A percentile compares a stretch with the other conserved stretches of the same genome.
phyloP scores from a whole-genome alignment of 148 eudicot species.

The Persicaria maculosa region DNA sequence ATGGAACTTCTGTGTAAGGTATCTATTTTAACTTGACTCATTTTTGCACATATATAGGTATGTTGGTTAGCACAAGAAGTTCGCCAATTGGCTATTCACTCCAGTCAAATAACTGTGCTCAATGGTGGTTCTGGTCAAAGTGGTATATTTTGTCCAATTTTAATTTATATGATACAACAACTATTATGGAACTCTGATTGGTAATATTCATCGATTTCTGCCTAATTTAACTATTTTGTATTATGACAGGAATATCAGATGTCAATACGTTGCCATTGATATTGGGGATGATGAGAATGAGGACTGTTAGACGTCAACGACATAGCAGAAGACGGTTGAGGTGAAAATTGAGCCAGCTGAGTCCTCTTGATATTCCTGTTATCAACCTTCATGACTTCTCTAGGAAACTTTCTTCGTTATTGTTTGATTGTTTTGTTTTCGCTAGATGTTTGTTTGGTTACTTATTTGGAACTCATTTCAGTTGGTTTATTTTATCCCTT shows the following conservation, averaged over 20 bases:
- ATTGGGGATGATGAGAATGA: no score
- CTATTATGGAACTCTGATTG: neutral
- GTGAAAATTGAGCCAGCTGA: no score
- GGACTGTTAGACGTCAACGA: no score
- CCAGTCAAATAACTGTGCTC: slow-evolving; percentile 65
- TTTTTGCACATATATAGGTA: slow-evolving; percentile 34
- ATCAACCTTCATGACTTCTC: no score
- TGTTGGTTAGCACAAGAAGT: slow-evolving; percentile 81
- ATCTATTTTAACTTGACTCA: neutral
- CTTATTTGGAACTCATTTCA: no score
- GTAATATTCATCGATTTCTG: neutral
- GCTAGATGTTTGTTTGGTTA: no score
- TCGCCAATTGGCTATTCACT: slow-evolving; percentile 57
- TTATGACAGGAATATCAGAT: slow-evolving; percentile 32
- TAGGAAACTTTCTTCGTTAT: no score
- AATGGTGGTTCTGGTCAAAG: slow-evolving; percentile 54
- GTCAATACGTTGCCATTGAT: no score
- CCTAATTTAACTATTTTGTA: neutral
- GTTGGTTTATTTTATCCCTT: no score
- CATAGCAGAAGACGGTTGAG: no score
- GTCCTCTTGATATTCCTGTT: no score
- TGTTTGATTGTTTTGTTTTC: no score
- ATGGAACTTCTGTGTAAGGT: neutral
- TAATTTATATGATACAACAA: neutral
- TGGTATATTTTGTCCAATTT: slow-evolving; percentile 25